These are phyloP conservation scores for Xylaria sp. DNA, from an alignment of 2,329 filamentous ascomycete species.

Conservation along the genomic window DNA sequence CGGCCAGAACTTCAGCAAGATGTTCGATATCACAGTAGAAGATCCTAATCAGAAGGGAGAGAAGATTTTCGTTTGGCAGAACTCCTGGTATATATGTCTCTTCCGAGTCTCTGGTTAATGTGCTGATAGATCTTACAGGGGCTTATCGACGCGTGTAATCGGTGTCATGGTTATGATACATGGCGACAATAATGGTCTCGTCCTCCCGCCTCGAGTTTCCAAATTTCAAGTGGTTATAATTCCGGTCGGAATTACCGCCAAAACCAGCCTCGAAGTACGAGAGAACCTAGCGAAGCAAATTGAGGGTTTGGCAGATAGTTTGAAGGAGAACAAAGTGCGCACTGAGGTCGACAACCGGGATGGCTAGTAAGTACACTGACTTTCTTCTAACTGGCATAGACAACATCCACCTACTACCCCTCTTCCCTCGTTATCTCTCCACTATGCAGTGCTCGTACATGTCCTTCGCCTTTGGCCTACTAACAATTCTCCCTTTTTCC, in stretches of 20 bases:
- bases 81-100: conserved; percentile 73
- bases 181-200: conserved; percentile 93
- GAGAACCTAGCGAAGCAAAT: conserved; percentile 80
- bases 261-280: conserved; percentile 82
- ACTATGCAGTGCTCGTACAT: neutral
- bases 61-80: conserved; percentile 93
- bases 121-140: conserved; percentile 59
- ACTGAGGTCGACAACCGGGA: conserved; percentile 86
- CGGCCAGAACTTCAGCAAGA: conserved; percentile 98
- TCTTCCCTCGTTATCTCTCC: neutral
- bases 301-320: conserved; percentile 73
- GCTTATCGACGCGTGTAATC: conserved; percentile 94
- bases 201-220: conserved; percentile 89
- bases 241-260: conserved; percentile 92
- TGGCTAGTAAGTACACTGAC: conserved; percentile 66
- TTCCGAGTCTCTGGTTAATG: neutral
- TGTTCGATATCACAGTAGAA: conserved; percentile 98
- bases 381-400: neutral
- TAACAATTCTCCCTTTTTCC: neutral
- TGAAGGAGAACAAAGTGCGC: conserved; percentile 80
- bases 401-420: neutral
- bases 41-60: conserved; percentile 85
- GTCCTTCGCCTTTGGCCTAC: conserved; percentile 22
- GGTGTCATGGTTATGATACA: conserved; percentile 99
- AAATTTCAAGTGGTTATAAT: conserved; percentile 88